These are phyloP conservation scores for Eucalyptus regnans DNA, from an alignment of 345 rosid species.

Conservation along the genomic window DNA sequence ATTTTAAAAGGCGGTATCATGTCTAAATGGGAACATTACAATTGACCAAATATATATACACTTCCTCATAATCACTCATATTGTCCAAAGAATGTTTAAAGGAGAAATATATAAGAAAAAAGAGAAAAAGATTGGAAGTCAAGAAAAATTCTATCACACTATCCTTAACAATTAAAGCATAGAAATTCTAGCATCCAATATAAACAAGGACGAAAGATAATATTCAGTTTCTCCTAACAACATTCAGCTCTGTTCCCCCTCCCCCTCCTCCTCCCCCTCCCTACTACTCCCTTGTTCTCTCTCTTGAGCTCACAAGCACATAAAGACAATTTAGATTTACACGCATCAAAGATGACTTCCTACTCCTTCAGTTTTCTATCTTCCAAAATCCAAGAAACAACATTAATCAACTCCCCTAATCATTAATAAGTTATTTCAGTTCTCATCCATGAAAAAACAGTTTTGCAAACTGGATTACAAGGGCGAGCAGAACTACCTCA, in stretches of 20 bases:
- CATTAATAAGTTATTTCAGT: background rate
- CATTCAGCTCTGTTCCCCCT: background rate
- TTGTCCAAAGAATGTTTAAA: background rate
- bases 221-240: background rate
- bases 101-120: background rate
- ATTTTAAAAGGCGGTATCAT: background rate
- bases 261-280: background rate
- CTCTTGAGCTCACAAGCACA: background rate
- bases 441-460: background rate
- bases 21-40: background rate
- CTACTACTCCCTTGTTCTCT: background rate
- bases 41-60: background rate
- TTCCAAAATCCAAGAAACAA: background rate
- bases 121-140: background rate
- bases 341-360: background rate
- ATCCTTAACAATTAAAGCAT: background rate
- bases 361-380: background rate
- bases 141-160: background rate
- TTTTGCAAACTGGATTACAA: background rate
- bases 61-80: background rate
- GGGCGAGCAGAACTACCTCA: conserved; percentile 30
- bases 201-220: background rate
- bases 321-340: background rate
- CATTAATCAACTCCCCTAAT: background rate
- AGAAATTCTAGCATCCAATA: background rate